These are phyloP conservation scores for Nakazawaea ishiwadae DNA, from an alignment of 805 yeast genomes.

Conservation along the genomic window DNA sequence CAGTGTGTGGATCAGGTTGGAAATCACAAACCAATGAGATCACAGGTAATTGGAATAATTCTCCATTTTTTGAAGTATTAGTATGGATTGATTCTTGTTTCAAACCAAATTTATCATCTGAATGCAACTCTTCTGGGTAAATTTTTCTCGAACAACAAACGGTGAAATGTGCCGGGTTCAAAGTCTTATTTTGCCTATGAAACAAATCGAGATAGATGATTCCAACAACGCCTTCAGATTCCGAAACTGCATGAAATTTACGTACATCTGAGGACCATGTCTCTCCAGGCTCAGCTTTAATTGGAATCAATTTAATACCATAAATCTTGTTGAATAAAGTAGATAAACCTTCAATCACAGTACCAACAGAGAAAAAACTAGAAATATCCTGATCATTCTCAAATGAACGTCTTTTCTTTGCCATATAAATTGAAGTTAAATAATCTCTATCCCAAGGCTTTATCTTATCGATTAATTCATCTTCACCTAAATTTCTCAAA, in stretches of 20 bases:
- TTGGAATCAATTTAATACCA: conserved; percentile 73
- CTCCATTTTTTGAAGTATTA: conserved; percentile 35
- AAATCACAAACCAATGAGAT: conserved; percentile 89
- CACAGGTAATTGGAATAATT: conserved; percentile 76
- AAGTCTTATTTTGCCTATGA: conserved; percentile 67
- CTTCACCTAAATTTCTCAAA: conserved; percentile 23
- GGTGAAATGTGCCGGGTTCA: conserved; percentile 93
- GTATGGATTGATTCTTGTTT: conserved; percentile 26
- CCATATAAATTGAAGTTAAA: conserved; percentile 24
- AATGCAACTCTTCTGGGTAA: conserved; percentile 45
- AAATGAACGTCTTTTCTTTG: conserved; percentile 26
- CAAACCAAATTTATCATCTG: conserved; percentile 32
- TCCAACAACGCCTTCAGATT: conserved; percentile 62
- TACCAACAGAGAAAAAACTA: conserved; percentile 77
- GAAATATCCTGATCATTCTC: conserved; percentile 45
- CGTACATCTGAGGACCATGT: conserved; percentile 88
- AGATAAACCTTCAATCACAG: conserved; percentile 80
- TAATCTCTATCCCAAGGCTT: conserved; percentile 94
- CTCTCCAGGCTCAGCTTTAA: conserved; percentile 60
- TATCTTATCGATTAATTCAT: conserved; percentile 40
- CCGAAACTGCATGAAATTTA: conserved; percentile 70
- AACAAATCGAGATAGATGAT: conserved; percentile 85
- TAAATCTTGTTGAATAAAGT: conserved; percentile 65
- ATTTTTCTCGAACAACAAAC: conserved; percentile 89
- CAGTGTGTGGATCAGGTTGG: conserved; percentile 29